Base-by-base conservation (phyloP, 2,329 filamentous ascomycete genomes). In the Claviceps monticola region DNA sequence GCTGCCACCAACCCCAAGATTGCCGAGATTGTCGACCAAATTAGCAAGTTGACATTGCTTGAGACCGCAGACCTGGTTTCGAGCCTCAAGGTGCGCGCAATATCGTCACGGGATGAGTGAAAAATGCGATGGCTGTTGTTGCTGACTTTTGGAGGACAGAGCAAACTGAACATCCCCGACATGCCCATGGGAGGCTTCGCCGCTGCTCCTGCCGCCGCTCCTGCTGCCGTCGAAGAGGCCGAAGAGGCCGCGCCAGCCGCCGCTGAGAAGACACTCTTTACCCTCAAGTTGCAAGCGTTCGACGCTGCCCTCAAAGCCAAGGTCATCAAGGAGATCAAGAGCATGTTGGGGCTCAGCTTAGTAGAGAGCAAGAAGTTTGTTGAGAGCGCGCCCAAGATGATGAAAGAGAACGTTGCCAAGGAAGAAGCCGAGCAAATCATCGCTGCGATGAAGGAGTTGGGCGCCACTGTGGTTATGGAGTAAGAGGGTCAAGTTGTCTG, bases 331-430 rank as follows among this genome's bases (percentile, higher is more conserved):
- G 93, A 99, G 76, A 80, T 99, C 75, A 99, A 99, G 83, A 83
- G 82, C 64, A 78, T 98, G 81, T 76, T 99, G 55, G 93, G 93
- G 44, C 73, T 98, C 66, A 94, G 87, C 68, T 79, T 99, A 74
- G 94, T 99, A 61, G 93, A 99, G 72, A 95, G 88, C 74, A 99
- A 99, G 85, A 99, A 99, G 78, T 99, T 99, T 65, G 93, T 98
- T 59, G 93, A 99, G 79, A 88, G 87, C 66, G 90, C 87, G 60
- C 93, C 93, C 58, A 99, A 99, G 84, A 75, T 88, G 70, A 87
- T 99, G 88, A 97, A 97, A 83, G 93, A 99, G 74, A 90, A 86
- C 49, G 89, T 98, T 60, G 86, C 91, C 57, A 99, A 98, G 81
- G 93, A 99, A 66, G 94, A 99, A 70, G 89, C 88, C 7, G 91